A percentile compares a stretch with the other conserved stretches of the same genome.
Evolutionary conservation across 2,329 filamentous ascomycete species (phyloP).

Genomic region (Curvularia eragrostidis): DNA sequence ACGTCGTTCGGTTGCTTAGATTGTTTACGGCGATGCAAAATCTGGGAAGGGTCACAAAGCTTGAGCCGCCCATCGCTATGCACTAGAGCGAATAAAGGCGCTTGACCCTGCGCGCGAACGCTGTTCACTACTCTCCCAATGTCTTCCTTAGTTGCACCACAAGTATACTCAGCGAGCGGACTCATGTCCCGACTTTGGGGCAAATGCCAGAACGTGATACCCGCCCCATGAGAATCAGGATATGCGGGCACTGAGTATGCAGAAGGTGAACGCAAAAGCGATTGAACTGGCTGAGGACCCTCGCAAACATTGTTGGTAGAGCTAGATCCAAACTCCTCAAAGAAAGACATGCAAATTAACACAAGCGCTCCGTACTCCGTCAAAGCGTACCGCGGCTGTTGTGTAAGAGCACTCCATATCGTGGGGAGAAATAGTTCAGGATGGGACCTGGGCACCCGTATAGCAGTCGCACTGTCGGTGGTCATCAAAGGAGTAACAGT

Average conservation of each 20-base stretch:
- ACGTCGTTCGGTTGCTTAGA: constrained; percentile 2
- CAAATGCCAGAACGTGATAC: constrained; percentile 12
- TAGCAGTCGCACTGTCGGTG: constrained; percentile 2
- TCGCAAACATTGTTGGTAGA: not conserved
- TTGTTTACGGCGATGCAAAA: not conserved
- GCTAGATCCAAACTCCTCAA: constrained; percentile 1
- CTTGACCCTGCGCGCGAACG: constrained; percentile 1
- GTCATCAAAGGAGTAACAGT: constrained; percentile 11
- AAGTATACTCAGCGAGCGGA: not conserved
- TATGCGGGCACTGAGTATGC: constrained; percentile 2
- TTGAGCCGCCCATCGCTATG: constrained; percentile 6
- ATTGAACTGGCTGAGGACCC: not conserved
- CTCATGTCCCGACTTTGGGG: not conserved
- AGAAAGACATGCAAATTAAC: constrained; percentile 10
- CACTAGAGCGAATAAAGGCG: constrained; percentile 16
- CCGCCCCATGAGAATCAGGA: not conserved
- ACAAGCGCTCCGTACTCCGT: constrained; percentile 8
- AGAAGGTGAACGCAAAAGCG: constrained; percentile 3
- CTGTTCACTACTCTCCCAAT: constrained; percentile 1
- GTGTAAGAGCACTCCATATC: constrained; percentile 9
- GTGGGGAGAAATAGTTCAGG: constrained; percentile 10
- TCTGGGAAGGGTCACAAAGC: constrained; percentile 1
- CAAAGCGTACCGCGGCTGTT: constrained; percentile 12
- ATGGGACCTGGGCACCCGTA: not conserved
- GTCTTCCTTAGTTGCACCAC: not conserved